Conservation (phyloP, 108 stramenopile genomes). For the Pseudonitzschia delicatissima region DNA sequence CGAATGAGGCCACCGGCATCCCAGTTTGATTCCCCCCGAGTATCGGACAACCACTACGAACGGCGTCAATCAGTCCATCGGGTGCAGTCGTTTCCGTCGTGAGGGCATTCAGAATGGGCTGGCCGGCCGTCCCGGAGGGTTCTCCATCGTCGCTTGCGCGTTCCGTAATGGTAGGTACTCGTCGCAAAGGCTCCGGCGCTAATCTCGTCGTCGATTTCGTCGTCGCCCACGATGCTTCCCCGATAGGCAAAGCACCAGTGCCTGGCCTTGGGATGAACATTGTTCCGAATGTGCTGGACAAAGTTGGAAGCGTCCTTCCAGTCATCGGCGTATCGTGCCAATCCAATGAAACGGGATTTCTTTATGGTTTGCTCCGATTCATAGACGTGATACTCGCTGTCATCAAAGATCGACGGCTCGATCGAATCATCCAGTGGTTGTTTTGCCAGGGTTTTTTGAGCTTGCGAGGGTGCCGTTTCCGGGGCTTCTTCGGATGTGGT, state of each 20-base stretch:
- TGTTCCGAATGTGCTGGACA: constrained; percentile 34
- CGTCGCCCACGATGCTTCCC: background rate
- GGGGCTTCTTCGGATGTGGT: background rate
- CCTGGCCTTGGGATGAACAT: constrained; percentile 72
- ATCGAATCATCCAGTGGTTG: background rate
- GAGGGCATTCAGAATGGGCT: constrained; percentile 51
- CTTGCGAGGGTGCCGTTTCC: background rate
- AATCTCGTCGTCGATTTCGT: background rate
- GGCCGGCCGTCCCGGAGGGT: constrained; percentile 81
- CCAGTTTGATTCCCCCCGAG: constrained; percentile 82
- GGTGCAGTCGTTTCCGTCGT: background rate
- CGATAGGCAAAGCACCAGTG: constrained; percentile 76
- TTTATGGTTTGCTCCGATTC: constrained; percentile 61
- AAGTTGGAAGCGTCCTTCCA: constrained; percentile 64
- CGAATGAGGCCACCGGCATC: constrained; percentile 86
- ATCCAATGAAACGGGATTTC: constrained; percentile 79
- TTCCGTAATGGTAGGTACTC: constrained; percentile 42
- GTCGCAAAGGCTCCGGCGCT: constrained; percentile 20
- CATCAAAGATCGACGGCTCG: background rate
- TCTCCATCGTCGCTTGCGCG: constrained; percentile 84
- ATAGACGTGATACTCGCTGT: constrained; percentile 23
- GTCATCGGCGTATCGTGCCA: constrained; percentile 52
- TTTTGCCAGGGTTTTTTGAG: constrained; percentile 15
- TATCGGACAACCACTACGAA: constrained; percentile 81
- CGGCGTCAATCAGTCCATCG: constrained; percentile 49